phyloP scores from a whole-genome alignment of 2,329 filamentous ascomycete genomes.

The Aspergillus clavatus region DNA sequence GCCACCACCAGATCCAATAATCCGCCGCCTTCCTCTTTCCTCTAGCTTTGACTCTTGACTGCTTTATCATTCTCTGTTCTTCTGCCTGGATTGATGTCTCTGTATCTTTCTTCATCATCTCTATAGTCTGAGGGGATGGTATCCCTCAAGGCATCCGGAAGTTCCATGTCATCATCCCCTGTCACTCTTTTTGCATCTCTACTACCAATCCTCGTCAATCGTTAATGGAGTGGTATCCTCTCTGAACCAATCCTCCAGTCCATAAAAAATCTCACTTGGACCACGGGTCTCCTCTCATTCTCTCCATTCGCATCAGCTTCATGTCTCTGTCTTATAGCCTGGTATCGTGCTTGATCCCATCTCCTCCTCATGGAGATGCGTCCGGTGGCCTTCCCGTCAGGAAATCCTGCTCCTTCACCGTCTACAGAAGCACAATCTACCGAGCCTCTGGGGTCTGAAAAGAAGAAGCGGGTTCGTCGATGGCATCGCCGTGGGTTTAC shows the following conservation, averaged over 20 bases:
- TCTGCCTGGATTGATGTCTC: not conserved
- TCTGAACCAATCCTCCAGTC: too few species aligned
- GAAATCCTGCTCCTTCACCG: constrained; percentile 12
- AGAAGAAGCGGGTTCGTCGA: constrained; percentile 32
- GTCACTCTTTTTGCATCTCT: not conserved
- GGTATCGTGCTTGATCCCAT: constrained; percentile 7
- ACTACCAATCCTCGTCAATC: not conserved
- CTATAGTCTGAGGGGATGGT: not conserved
- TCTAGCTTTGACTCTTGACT: too few species aligned
- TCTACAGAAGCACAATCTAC: constrained; percentile 8
- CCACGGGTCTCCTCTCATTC: not conserved
- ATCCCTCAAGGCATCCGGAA: not conserved
- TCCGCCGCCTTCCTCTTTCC: not conserved
- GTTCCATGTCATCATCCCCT: not conserved
- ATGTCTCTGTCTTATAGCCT: constrained; percentile 21
- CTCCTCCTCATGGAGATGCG: constrained; percentile 26
- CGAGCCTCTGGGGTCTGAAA: constrained; percentile 15
- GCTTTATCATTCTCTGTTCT: not conserved
- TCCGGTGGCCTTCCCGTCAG: constrained; percentile 18
- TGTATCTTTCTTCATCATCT: not conserved
- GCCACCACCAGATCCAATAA: not conserved
- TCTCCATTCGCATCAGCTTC: constrained; percentile 9
- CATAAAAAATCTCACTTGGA: too few species aligned
- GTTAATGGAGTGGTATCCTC: not conserved
- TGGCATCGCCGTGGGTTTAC: constrained; percentile 42